Base-by-base conservation (phyloP, 2,329 filamentous ascomycete genomes). In the Myriosclerotinia duriaeana region DNA sequence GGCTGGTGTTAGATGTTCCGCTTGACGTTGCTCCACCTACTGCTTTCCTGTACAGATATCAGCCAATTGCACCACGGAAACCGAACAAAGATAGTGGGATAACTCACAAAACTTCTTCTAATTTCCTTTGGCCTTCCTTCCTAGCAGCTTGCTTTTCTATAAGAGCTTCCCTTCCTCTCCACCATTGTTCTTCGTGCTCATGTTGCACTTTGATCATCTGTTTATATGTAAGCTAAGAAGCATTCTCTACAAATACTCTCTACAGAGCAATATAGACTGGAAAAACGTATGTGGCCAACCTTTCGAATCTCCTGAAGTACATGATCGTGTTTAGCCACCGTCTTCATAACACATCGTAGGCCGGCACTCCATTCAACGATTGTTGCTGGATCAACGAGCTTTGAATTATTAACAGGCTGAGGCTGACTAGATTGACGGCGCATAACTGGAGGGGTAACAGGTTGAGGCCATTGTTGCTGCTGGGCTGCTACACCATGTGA, bases 201-300 rank as follows among this genome's bases (percentile, higher is more conserved):
- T 87, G 83, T 74, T 90, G 87, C 53, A 85, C 82, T 65, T 81
- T 81, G 68, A 90, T 89, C 76, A 90, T 80, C 77, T 87, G 75
- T 26, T 50, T 26, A 59, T 30, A 12, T 54, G 66, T 36, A 72
- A 64, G 42, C 50, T 59, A 54, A 36, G 26, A 22, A 12, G 22
- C 36, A 61, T 46, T 6, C 53, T 20, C 22, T 12, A 20, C 20
- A 26, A 4, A 44, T 12, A 61, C 34, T 9, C 15, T 26, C 14
- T 22, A 6, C 12, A 26, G 30, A 50, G 12, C 1, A 22, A 38
- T 22, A 5, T 22, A 20, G 20, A 26, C 34, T 20, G 8, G 12
- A 17, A 8, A 8, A 61, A 36, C 2, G n/a, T 26, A 40, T 26
- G 9, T 11, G 61, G 67, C 72, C 34, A 67, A 74, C 75, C 46